Conservation (phyloP, 371 early-diverging fungal genomes). For the Mucor saturninus region DNA sequence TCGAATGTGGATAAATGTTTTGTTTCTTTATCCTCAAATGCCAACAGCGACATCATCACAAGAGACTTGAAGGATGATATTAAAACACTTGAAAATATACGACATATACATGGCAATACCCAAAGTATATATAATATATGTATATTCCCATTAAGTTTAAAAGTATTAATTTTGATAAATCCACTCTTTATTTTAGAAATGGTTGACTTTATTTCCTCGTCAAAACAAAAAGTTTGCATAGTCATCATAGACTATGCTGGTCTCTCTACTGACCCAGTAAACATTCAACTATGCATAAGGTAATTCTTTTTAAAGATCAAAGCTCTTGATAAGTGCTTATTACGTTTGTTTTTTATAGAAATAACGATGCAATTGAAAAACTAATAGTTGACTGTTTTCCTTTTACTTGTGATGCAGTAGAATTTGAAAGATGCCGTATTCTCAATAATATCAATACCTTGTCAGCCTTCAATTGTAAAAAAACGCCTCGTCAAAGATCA, state of each 20-base stretch:
- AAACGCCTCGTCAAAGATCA: conserved; percentile 15
- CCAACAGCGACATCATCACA: conserved; percentile 18
- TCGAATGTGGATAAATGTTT: conserved; percentile 17
- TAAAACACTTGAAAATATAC: conserved; percentile 21
- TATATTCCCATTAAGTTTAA: conserved; percentile 22
- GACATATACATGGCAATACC: conserved; percentile 15
- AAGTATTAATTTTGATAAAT: conserved; percentile 22
- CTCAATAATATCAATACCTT: conserved; percentile 16
- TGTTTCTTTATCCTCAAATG: conserved; percentile 20
- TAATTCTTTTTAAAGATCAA: conserved; percentile 12
- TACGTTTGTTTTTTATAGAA: conserved; percentile 14
- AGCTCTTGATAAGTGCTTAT: conserved; percentile 19
- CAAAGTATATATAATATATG: conserved; percentile 23
- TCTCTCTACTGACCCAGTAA: conserved; percentile 20
- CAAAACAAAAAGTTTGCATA: conserved; percentile 17
- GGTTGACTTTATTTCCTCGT: conserved; percentile 21
- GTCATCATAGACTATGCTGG: conserved; percentile 21
- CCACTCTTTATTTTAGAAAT: conserved; percentile 18
- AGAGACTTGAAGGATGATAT: conserved; percentile 16
- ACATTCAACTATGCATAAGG: conserved; percentile 16
- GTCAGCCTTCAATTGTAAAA: conserved; percentile 13
- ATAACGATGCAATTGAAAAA: conserved; percentile 17
- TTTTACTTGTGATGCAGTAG: conserved; percentile 13
- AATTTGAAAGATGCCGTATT: conserved; percentile 18
- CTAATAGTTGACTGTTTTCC: conserved; percentile 16